Evolutionary conservation across 169 alveolate species (phyloP), one percentile per base, ranked within the genome.

Genomic region (Cryptosporidium canis): DNA sequence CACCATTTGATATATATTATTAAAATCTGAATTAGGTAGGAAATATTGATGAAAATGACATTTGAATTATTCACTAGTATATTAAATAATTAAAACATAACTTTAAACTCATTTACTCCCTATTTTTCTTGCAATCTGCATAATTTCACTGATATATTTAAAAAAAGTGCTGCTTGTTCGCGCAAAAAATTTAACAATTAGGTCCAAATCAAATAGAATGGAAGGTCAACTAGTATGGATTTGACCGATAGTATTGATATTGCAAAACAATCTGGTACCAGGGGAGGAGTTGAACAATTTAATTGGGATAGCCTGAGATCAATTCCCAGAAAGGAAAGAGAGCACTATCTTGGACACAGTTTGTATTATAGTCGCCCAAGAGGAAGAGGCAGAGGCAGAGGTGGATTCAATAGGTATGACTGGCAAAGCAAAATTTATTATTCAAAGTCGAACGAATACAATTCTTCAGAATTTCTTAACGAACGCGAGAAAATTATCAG

Each of bases 261-360:
- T 44, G 44, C 29, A 33, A 70, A 41, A 37, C 55, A 55, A 51
- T 29, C 66, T 51, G 84, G 84, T 16, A 53, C 53, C 11, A 70
- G 84, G 41, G 84, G 84, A 14, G 84, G 84, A 9, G 55, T 14
- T 33, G 84, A 70, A 31, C 41, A 41, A 31, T 70, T 70, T 70
- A 12, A 21, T 33, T 70, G 84, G 84, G 67, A 48, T 1, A 51
- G 68, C 43, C 12, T 70, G 65, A 70, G 61, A 47, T 70, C 84
- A n/a, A 70, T 70, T n/a, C 67, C 84, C 33, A 70, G 68, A 6
- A 70, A 64, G 14, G 84, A 70, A 70, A 48, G 84, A n/a, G 84
- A 70, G 7, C 84, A 70, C 39, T 70, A 70, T 70, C 67, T 70
- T 18, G 84, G 84, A 3, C 84, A 70, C n/a, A 70, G 84, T 70